Base-by-base conservation (phyloP, 2,329 filamentous ascomycete genomes). In the Botrytis squamosa region DNA sequence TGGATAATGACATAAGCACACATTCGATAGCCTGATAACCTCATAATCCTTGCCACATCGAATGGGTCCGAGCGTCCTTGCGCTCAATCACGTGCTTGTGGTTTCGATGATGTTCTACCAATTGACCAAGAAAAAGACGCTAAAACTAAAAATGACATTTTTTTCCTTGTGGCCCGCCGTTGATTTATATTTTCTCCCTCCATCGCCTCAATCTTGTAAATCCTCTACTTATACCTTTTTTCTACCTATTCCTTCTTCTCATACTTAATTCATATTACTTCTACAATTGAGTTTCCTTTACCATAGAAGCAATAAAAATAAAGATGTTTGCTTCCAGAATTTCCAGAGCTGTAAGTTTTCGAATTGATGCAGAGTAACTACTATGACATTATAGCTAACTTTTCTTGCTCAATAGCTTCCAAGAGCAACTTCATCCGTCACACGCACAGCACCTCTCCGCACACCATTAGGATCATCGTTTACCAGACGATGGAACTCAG, bases 251-350 rank as follows among this genome's bases (percentile, higher is more conserved):
- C 70, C 55, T 70, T 70, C 70, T 73, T 42, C 66, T 57, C 49
- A 38, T 33, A 75, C 77, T 70, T 74, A 74, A 67, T 65, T 71
- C 63, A 72, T 57, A 71, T 70, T 72, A 44, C 67, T 72, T 67
- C 74, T 49, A 46, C 59, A 73, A 73, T 74, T 72, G 57, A 68
- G 75, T 42, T 66, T 73, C 57, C 70, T 75, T 59, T 77, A 62
- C 75, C 76, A 71, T 75, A 74, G 71, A 74, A 74, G 74, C 71
- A 70, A 42, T 36, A 59, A 42, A 75, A 63, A 78, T 81, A 85
- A 91, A 85, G 83, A 93, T 94, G 92, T 84, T 93, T 85, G 87
- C 91, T 82, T 89, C 91, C 81, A 90, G 90, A 84, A 85, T 93
- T 80, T 88, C 89, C 81, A 89, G 91, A 88, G 91, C 90, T 89